These are phyloP conservation scores for Neonectria coccinea DNA, from an alignment of 2,329 filamentous ascomycete genomes.

Conservation along the genomic window DNA sequence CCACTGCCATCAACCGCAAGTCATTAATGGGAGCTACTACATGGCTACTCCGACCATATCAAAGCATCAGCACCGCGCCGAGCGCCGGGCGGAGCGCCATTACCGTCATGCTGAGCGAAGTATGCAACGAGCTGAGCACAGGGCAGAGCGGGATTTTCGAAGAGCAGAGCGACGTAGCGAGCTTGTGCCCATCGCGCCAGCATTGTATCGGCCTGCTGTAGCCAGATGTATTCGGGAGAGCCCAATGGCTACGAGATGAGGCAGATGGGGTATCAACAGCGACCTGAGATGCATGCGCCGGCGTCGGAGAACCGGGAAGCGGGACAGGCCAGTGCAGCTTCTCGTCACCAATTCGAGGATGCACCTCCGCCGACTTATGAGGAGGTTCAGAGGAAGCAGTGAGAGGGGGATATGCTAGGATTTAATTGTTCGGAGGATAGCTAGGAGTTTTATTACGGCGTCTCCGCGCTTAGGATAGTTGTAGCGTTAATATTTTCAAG, in stretches of 20 bases:
- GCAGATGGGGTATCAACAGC: conserved; percentile 7
- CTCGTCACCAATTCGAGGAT: conserved; percentile 19
- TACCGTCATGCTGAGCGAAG: conserved; percentile 37
- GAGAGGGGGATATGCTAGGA: neutral
- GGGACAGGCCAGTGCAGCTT: neutral
- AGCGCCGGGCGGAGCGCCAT: conserved; percentile 36
- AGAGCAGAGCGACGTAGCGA: conserved; percentile 33
- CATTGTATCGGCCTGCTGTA: conserved; percentile 19
- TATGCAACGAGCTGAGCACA: conserved; percentile 38
- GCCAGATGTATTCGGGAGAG: conserved; percentile 5
- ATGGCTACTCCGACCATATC: conserved; percentile 13
- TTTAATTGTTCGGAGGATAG: neutral
- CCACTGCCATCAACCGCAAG: conserved; percentile 1
- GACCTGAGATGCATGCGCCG: conserved; percentile 3
- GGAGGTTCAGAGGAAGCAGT: conserved; percentile 31
- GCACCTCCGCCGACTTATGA: conserved; percentile 43
- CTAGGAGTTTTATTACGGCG: neutral
- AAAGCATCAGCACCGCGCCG: conserved; percentile 28
- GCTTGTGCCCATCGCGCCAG: conserved; percentile 15
- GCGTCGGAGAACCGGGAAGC: conserved; percentile 5
- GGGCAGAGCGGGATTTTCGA: conserved; percentile 30
- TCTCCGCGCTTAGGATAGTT: neutral
- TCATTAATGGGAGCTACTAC: conserved; percentile 1
- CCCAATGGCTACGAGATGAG: conserved; percentile 8
- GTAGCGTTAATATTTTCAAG: neutral